Evolutionary conservation across 2,329 filamentous ascomycete genomes (phyloP).

Genomic region (Ophiostoma sp.): DNA sequence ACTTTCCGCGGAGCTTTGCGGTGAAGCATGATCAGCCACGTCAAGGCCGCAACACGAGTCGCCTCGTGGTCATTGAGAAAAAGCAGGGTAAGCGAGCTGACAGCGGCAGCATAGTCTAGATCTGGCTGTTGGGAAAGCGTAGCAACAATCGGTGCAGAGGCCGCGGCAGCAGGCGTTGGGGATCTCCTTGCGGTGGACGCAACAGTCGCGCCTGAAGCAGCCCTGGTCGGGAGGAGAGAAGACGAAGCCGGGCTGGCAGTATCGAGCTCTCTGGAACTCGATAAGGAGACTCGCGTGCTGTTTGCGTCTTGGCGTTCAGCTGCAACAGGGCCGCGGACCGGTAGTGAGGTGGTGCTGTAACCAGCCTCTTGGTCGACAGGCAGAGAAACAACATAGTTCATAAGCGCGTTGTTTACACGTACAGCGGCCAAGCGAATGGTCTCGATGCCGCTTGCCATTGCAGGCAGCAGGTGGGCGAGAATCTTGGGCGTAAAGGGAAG

Average conservation of each 20-base stretch:
- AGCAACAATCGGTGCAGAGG: constrained; percentile 21
- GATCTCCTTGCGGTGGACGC: constrained; percentile 33
- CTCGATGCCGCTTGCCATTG: constrained; percentile 87
- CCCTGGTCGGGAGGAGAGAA: constrained; percentile 15
- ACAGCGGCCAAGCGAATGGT: constrained; percentile 82
- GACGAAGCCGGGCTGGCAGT: constrained; percentile 45
- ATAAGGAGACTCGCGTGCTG: constrained; percentile 48
- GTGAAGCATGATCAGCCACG: constrained; percentile 97
- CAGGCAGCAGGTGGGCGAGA: constrained; percentile 83
- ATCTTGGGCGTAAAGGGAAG: constrained; percentile 90
- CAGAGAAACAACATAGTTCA: constrained; percentile 89
- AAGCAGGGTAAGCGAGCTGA: constrained; percentile 84
- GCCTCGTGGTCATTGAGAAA: constrained; percentile 97
- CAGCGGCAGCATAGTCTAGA: constrained; percentile 92
- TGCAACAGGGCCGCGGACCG: background rate
- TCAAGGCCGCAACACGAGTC: constrained; percentile 85
- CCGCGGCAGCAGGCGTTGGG: constrained; percentile 35
- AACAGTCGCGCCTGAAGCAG: constrained; percentile 39
- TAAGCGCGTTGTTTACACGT: constrained; percentile 81
- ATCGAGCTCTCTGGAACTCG: constrained; percentile 51
- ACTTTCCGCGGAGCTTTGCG: constrained; percentile 90
- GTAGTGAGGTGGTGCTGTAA: constrained; percentile 22
- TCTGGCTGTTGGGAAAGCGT: constrained; percentile 51
- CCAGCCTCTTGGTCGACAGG: constrained; percentile 58
- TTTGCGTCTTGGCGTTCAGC: constrained; percentile 42